Conservation (phyloP, 2,329 filamentous ascomycete genomes). For the Trichothecium roseum region DNA sequence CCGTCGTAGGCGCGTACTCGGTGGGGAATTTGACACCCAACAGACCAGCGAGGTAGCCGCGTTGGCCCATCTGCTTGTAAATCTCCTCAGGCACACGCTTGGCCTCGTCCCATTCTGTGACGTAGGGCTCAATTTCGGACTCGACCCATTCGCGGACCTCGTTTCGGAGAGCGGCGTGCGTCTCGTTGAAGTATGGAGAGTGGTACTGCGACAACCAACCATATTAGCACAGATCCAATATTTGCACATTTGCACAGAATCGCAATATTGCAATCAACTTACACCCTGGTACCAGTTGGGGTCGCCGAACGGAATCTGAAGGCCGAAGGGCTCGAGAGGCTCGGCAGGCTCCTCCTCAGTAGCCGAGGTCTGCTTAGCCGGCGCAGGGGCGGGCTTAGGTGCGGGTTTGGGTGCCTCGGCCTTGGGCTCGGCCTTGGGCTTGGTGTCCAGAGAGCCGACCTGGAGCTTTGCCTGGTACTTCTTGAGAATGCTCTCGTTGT, state of each 20-base stretch:
- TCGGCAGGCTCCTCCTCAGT: slow-evolving; percentile 46
- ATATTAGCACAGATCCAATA: background rate
- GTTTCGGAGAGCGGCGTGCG: slow-evolving; percentile 79
- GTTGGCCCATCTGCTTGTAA: slow-evolving; percentile 91
- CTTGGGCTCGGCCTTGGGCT: slow-evolving; percentile 55
- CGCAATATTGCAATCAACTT: slow-evolving; percentile 24
- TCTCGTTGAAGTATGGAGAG: slow-evolving; percentile 93
- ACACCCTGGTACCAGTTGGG: slow-evolving; percentile 92
- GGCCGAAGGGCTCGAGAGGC: slow-evolving; percentile 74
- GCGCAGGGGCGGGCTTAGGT: slow-evolving; percentile 25
- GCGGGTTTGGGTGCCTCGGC: slow-evolving; percentile 34
- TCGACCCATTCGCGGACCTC: slow-evolving; percentile 93
- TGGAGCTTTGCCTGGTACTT: slow-evolving; percentile 72
- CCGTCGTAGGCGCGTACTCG: slow-evolving; percentile 57
- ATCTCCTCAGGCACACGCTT: slow-evolving; percentile 80
- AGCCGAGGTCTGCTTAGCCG: slow-evolving; percentile 19
- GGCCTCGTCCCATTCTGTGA: slow-evolving; percentile 94
- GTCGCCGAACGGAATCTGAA: slow-evolving; percentile 82
- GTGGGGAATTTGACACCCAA: slow-evolving; percentile 75
- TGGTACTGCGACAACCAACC: slow-evolving; percentile 55
- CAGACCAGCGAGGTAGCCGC: slow-evolving; percentile 87
- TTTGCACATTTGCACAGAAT: background rate
- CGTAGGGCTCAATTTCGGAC: slow-evolving; percentile 76
- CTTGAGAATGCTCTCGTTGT: slow-evolving; percentile 80
- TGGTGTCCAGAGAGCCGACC: slow-evolving; percentile 80